Evolutionary conservation across 2,329 filamentous ascomycete genomes (phyloP).

Genomic region (Epicoccum nigrum): DNA sequence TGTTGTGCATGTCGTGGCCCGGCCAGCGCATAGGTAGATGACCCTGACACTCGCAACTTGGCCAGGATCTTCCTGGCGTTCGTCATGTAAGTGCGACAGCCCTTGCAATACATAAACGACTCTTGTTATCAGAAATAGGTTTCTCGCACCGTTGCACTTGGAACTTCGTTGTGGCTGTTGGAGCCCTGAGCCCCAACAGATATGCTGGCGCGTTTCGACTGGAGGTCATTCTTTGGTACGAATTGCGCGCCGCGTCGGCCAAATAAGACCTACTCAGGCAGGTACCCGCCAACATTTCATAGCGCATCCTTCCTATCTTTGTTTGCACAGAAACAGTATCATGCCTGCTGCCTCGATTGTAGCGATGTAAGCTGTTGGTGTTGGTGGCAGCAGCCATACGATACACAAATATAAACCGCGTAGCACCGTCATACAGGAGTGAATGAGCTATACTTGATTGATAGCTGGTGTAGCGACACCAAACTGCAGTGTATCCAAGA

Average conservation of each 20-base stretch:
- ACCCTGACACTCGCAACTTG: background rate
- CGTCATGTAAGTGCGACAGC: background rate
- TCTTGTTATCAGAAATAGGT: too few relatives aligned
- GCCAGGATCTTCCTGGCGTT: slow-evolving; percentile 1
- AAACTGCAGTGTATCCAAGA: too few relatives aligned
- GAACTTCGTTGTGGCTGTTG: background rate
- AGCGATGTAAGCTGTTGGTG: background rate
- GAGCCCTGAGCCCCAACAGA: slow-evolving; percentile 1
- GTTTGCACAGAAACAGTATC: background rate
- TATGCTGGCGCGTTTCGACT: slow-evolving; percentile 3
- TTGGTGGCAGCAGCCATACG: too few relatives aligned
- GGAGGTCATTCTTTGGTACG: background rate
- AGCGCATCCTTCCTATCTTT: background rate
- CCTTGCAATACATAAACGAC: slow-evolving; percentile 4
- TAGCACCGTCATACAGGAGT: too few relatives aligned
- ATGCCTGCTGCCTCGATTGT: background rate
- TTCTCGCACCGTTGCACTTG: too few relatives aligned
- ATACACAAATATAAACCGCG: too few relatives aligned
- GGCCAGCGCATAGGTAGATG: background rate
- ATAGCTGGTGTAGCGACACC: too few relatives aligned
- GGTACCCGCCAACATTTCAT: slow-evolving; percentile 2
- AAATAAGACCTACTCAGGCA: slow-evolving; percentile 5
- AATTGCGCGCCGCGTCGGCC: background rate
- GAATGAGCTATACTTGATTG: too few relatives aligned
- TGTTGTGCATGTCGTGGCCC: slow-evolving; percentile 3